Conservation (phyloP, 108 stramenopile species). For the Mediolabrus comicus region DNA sequence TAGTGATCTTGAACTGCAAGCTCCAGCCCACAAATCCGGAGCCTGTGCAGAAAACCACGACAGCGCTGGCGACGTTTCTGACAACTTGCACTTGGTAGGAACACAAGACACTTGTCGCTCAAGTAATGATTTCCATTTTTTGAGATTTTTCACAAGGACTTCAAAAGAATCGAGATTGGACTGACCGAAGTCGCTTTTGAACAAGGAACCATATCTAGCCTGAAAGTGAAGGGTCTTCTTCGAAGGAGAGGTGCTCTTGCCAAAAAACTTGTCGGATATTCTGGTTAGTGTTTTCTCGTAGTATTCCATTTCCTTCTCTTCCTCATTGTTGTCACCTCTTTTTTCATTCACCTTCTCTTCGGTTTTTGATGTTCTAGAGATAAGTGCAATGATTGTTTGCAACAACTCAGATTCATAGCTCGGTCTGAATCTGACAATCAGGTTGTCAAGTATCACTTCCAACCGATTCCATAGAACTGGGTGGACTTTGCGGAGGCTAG, state of each 20-base stretch:
- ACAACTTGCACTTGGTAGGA: slow-evolving; percentile 52
- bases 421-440: slow-evolving; percentile 89
- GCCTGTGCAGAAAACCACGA: slow-evolving; percentile 63
- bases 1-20: slow-evolving; percentile 37
- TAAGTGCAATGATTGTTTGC: slow-evolving; percentile 75
- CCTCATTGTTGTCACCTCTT: slow-evolving; percentile 44
- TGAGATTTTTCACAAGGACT: slow-evolving; percentile 55
- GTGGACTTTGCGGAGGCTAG: slow-evolving; percentile 76
- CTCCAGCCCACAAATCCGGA: slow-evolving; percentile 81
- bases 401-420: slow-evolving; percentile 92
- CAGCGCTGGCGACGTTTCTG: slow-evolving; percentile 68
- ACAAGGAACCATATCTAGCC: slow-evolving; percentile 56
- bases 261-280: slow-evolving; percentile 76
- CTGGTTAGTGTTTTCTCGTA: slow-evolving; percentile 64
- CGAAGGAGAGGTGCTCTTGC: slow-evolving; percentile 40
- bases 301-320: slow-evolving; percentile 52
- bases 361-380: slow-evolving; percentile 62
- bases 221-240: slow-evolving; percentile 78
- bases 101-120: slow-evolving; percentile 65
- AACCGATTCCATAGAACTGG: slow-evolving; percentile 85
- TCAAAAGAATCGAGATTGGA: background rate
- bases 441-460: slow-evolving; percentile 90
- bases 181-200: slow-evolving; percentile 67
- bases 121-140: slow-evolving; percentile 71
- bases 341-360: slow-evolving; percentile 9